Conservation (phyloP, 2,329 filamentous ascomycete species). For the Colletotrichum echinochloae region DNA sequence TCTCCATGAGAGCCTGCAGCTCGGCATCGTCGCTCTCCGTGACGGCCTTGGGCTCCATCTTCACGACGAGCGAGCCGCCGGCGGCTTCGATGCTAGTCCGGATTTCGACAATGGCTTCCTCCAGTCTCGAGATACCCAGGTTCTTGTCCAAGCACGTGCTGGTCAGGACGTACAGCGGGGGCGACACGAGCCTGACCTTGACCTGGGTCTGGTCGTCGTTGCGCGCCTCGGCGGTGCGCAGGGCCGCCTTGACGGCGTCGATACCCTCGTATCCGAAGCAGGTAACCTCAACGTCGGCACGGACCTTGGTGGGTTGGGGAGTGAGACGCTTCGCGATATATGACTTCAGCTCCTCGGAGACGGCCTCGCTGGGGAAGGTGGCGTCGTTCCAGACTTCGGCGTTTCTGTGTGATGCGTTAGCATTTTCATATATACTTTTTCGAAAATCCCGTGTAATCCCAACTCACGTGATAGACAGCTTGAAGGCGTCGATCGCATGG, state of each 20-base stretch:
- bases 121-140: constrained; percentile 83
- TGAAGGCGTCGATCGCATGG: constrained; percentile 97
- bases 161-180: constrained; percentile 95
- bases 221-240: constrained; percentile 89
- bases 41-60: constrained; percentile 99
- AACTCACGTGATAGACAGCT: constrained; percentile 94
- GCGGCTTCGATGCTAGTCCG: constrained; percentile 81
- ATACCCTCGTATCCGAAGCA: constrained; percentile 98
- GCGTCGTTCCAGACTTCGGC: constrained; percentile 96
- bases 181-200: constrained; percentile 98
- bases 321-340: constrained; percentile 98
- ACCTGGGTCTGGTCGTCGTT: constrained; percentile 95
- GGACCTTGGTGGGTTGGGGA: constrained; percentile 98
- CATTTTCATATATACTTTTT: neutral
- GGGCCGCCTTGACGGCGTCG: constrained; percentile 94
- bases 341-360: constrained; percentile 88
- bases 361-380: constrained; percentile 85
- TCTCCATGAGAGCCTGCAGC: constrained; percentile 98
- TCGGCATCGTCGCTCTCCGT: constrained; percentile 98
- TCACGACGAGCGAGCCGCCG: constrained; percentile 85
- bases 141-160: constrained; percentile 96
- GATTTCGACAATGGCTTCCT: constrained; percentile 91
- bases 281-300: constrained; percentile 95
- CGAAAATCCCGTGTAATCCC: no score
- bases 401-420: constrained; percentile 69